Percentiles rank a stretch among this genome's conserved stretches.
phyloP scores from a whole-genome alignment of 305 asterid genomes.

The Withania somnifera region DNA sequence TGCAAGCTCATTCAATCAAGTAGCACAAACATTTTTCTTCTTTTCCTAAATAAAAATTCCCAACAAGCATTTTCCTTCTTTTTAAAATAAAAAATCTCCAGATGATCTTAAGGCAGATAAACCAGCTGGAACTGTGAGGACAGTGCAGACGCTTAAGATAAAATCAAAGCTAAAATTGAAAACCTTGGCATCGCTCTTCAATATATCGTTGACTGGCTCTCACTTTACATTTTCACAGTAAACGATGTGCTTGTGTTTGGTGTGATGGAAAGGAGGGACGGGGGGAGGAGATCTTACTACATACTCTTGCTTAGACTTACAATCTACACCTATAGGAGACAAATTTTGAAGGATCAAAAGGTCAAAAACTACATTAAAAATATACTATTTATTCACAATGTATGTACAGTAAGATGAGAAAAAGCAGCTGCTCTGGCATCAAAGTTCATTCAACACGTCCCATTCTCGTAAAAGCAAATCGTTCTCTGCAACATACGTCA shows the following conservation, averaged over 20 bases:
- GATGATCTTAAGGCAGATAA: too few species aligned
- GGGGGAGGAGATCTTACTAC: neutral
- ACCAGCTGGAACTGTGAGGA: too few species aligned
- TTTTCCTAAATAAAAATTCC: too few species aligned
- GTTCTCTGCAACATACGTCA: neutral
- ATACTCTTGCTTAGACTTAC: neutral
- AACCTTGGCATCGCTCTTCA: neutral
- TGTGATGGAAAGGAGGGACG: too few species aligned
- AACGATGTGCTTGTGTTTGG: neutral
- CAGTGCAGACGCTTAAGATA: too few species aligned
- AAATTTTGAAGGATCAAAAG: neutral
- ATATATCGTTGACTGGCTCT: neutral
- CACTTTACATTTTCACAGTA: neutral
- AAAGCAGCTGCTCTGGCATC: neutral
- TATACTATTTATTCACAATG: neutral
- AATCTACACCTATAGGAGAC: neutral
- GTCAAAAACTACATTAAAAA: neutral
- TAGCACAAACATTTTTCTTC: too few species aligned
- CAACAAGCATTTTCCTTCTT: too few species aligned
- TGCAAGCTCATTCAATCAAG: neutral
- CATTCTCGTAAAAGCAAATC: neutral
- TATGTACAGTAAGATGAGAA: neutral
- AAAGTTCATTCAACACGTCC: neutral
- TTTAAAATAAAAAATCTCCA: too few species aligned
- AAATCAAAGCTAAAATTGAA: neutral